phyloP scores from a whole-genome alignment of 192 early-diverging fungal species.

The Coemansia sp. region DNA sequence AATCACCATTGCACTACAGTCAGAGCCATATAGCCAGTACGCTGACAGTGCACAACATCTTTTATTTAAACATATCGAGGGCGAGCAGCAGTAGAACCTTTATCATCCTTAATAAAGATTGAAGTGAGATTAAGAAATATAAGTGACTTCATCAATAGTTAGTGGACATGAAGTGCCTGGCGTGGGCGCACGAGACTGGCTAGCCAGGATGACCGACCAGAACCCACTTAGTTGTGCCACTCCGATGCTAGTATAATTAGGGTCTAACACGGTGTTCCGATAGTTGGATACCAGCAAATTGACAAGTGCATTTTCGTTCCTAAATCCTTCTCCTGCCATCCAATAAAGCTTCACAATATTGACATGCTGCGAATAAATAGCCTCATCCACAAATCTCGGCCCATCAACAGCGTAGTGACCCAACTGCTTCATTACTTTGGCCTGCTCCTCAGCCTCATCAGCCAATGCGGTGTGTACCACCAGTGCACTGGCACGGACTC shows the following conservation, averaged over 20 bases:
- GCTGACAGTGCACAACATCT: background rate
- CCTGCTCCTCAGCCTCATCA: constrained; percentile 38
- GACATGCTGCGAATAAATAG: constrained; percentile 25
- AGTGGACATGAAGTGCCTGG: constrained; percentile 23
- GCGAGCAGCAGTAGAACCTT: background rate
- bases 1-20: background rate
- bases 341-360: constrained; percentile 37
- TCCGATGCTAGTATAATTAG: constrained; percentile 33
- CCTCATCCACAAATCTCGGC: constrained; percentile 41
- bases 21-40: background rate
- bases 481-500: constrained; percentile 6
- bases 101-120: background rate
- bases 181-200: constrained; percentile 7
- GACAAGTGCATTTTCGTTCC: constrained; percentile 1
- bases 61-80: background rate
- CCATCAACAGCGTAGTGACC: constrained; percentile 42
- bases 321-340: constrained; percentile 42
- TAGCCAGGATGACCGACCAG: constrained; percentile 49
- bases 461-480: constrained; percentile 27
- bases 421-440: constrained; percentile 28
- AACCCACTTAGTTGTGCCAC: constrained; percentile 46
- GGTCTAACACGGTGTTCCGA: constrained; percentile 12
- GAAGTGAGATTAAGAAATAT: constrained; percentile 9
- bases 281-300: constrained; percentile 29
- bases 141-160: constrained; percentile 24